Evolutionary conservation across 331 rosid species (phyloP), one percentile per base, ranked within the genome.

Genomic region (Telfairia occidentalis): DNA sequence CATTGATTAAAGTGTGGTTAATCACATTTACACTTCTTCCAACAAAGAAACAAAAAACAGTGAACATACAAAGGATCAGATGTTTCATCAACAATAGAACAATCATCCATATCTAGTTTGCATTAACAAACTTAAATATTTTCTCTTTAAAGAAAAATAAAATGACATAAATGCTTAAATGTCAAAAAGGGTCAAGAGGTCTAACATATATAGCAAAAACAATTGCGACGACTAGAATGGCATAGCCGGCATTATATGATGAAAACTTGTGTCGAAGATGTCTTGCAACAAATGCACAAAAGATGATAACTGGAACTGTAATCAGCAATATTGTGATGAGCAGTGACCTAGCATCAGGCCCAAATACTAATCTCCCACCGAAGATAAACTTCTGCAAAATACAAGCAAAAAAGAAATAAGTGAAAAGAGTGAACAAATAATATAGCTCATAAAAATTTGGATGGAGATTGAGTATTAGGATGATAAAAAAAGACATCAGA

Each of bases 331-430:
- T 65, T 37, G 97, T 89, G 84, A 90, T 83, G 60, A 90, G 77
- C 79, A 92, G 79, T 69, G 98, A 90, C 81, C 89, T 86, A 46
- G 92, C 97, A 77, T 90, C 98, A 12, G 97, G 97, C 76, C 98
- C 98, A 82, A 90, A 90, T 80, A 90, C 83, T 82, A 92, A 75
- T 84, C 98, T 87, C 76, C 98, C 97, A 49, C 92, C 86, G 73
- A 82, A 87, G 70, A 89, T 63, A 89, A 92, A 90, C 72, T 87
- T 92, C 97, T 92, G 96, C 86, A 77, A 32, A 66, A 18, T 53
- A 59, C 69, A 82, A 58, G 66, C 46, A 59, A 69, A 73, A 73
- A 64, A 52, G 67, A 5, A 8, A 28, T n/a, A 46, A 48, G 66
- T n/a, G 43, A 70, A 59, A 2, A 37, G 38, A 19, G 65, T 9